Evolutionary conservation across 2,329 filamentous ascomycete genomes (phyloP).

Genomic region (Ascochyta koolunga): DNA sequence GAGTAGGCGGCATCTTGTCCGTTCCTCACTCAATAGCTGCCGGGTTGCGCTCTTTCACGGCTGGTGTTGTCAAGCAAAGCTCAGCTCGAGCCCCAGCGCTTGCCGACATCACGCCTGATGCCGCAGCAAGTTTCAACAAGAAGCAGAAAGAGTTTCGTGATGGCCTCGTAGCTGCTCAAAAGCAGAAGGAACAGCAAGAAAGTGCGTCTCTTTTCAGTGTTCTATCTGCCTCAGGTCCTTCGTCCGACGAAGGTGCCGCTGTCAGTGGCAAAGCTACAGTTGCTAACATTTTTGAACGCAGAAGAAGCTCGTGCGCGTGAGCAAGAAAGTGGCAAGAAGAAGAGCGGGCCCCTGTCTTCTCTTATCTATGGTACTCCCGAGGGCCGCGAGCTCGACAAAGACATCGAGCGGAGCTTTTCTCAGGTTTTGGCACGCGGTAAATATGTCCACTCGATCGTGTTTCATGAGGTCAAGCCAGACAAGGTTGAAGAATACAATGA

Average conservation of each 20-base stretch:
- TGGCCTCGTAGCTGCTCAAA: constrained; percentile 75
- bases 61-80: constrained; percentile 31
- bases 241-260: constrained; percentile 18
- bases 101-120: constrained; percentile 79
- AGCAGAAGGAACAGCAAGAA: constrained; percentile 79
- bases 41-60: constrained; percentile 38
- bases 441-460: constrained; percentile 97
- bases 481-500: constrained; percentile 94
- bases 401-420: constrained; percentile 95
- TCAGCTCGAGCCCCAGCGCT: constrained; percentile 67
- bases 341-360: constrained; percentile 74
- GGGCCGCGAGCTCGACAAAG: constrained; percentile 89
- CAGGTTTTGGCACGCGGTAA: constrained; percentile 94
- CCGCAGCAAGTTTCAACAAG: constrained; percentile 76
- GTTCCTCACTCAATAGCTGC: constrained; percentile 19
- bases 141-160: constrained; percentile 89
- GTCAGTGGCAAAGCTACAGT: constrained; percentile 56
- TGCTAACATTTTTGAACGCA: constrained; percentile 57
- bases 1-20: constrained; percentile 32
- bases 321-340: constrained; percentile 65
- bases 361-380: constrained; percentile 98
- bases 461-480: constrained; percentile 94
- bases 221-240: constrained; percentile 52
- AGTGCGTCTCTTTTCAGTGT: constrained; percentile 66
- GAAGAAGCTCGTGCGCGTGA: constrained; percentile 65